phyloP scores from a whole-genome alignment of 2,329 filamentous ascomycete species.

The Cucurbitaria berberidis region DNA sequence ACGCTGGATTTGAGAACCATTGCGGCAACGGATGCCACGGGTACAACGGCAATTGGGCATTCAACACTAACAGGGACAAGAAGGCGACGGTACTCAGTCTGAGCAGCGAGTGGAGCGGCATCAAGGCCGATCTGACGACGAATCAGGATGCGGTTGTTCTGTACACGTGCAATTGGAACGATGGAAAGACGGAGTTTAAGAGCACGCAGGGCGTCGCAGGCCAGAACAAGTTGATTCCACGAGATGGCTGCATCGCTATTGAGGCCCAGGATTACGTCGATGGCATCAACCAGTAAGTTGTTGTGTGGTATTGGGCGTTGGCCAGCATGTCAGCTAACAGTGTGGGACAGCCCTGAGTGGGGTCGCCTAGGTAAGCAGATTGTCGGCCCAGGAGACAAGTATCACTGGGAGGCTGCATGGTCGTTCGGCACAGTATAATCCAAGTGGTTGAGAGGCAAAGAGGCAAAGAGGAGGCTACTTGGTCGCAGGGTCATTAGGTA shows the following conservation, averaged over 20 bases:
- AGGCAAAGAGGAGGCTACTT: not conserved
- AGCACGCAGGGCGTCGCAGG: slow-evolving; percentile 37
- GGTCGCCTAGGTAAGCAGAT: slow-evolving; percentile 40
- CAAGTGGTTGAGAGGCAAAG: not conserved
- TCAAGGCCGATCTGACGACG: slow-evolving; percentile 40
- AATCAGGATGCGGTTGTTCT: slow-evolving; percentile 43
- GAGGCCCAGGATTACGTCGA: slow-evolving; percentile 45
- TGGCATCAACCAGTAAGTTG: slow-evolving; percentile 46
- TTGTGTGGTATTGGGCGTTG: slow-evolving; percentile 9
- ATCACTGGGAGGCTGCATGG: slow-evolving; percentile 44
- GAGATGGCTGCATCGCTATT: slow-evolving; percentile 44
- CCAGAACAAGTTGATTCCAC: slow-evolving; percentile 40
- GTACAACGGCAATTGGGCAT: slow-evolving; percentile 43
- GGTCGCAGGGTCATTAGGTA: not conserved
- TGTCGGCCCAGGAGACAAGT: slow-evolving; percentile 39
- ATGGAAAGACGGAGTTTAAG: slow-evolving; percentile 46
- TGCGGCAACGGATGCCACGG: slow-evolving; percentile 45
- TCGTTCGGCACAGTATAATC: slow-evolving; percentile 36
- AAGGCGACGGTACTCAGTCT: slow-evolving; percentile 32
- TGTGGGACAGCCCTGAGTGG: slow-evolving; percentile 41
- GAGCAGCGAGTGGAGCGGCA: slow-evolving; percentile 39
- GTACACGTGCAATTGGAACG: slow-evolving; percentile 47
- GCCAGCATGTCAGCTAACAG: slow-evolving; percentile 20
- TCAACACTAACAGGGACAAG: slow-evolving; percentile 34
- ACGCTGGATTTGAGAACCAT: slow-evolving; percentile 35